Percentiles rank a stretch among this genome's conserved stretches.
Conservation (phyloP, 2,329 filamentous ascomycete species). For the Penicillium corylophilum region DNA sequence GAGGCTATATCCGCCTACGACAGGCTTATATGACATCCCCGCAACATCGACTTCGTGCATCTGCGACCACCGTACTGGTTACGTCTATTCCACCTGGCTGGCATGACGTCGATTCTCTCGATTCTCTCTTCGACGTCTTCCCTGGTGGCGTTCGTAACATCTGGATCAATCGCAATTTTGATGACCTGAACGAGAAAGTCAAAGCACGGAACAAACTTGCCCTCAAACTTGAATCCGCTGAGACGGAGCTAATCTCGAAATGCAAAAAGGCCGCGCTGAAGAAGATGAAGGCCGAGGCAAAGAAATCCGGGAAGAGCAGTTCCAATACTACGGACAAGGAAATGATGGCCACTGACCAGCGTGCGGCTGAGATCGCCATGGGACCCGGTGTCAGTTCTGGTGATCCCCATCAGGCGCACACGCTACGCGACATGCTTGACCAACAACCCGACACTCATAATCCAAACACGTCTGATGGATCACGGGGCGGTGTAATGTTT, state of each 20-base stretch:
- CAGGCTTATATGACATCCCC: slow-evolving; percentile 94
- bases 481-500: slow-evolving; percentile 36
- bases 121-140: slow-evolving; percentile 89
- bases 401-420: slow-evolving; percentile 57
- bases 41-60: slow-evolving; percentile 88
- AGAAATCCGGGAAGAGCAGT: slow-evolving; percentile 55
- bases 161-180: slow-evolving; percentile 91
- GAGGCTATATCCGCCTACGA: slow-evolving; percentile 85
- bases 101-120: slow-evolving; percentile 78
- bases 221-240: slow-evolving; percentile 69
- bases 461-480: slow-evolving; percentile 15
- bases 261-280: slow-evolving; percentile 80
- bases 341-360: slow-evolving; percentile 53
- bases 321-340: slow-evolving; percentile 40
- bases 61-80: slow-evolving; percentile 91
- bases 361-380: slow-evolving; percentile 45
- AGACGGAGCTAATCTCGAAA: slow-evolving; percentile 77
- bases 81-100: slow-evolving; percentile 88
- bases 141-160: slow-evolving; percentile 93
- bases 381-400: slow-evolving; percentile 55
- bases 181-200: slow-evolving; percentile 80
- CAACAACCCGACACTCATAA: slow-evolving; percentile 14
- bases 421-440: slow-evolving; percentile 47
- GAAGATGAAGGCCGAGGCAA: slow-evolving; percentile 61
- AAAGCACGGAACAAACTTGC: slow-evolving; percentile 71